A percentile compares a stretch with the other conserved stretches of the same genome.
Conservation (phyloP, 225 moss, liverwort and hornwort genomes). For the Takakia lepidozioides region DNA sequence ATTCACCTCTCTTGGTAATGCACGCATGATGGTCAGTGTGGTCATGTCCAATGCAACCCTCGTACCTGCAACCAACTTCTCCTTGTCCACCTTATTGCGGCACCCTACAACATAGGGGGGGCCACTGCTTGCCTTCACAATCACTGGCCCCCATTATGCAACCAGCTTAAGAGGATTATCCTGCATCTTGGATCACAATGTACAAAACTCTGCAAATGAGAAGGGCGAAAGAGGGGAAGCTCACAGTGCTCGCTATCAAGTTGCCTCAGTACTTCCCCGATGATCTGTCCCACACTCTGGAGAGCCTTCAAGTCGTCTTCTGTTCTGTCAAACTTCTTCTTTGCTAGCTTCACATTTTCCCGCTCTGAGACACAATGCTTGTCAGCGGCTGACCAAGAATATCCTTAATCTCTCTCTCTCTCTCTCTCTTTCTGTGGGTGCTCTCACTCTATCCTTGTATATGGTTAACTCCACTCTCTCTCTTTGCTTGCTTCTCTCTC, state of each 20-base stretch:
- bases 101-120: constrained; percentile 52
- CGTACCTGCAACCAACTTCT: constrained; percentile 48
- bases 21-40: constrained; percentile 52
- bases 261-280: constrained; percentile 93
- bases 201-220: too few species aligned
- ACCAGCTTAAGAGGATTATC: too few species aligned
- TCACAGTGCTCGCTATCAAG: constrained; percentile 92
- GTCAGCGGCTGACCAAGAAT: background rate
- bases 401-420: background rate
- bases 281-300: constrained; percentile 95
- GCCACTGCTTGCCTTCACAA: constrained; percentile 59
- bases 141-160: constrained; percentile 13
- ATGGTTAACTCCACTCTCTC: too few species aligned
- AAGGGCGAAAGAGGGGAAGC: constrained; percentile 9
- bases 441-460: too few species aligned
- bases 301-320: constrained; percentile 98
- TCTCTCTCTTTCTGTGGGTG: too few species aligned
- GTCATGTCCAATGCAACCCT: constrained; percentile 59
- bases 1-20: constrained; percentile 40
- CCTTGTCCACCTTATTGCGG: constrained; percentile 52
- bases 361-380: constrained; percentile 69
- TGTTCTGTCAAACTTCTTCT: constrained; percentile 94
- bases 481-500: too few species aligned
- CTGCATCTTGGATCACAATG: too few species aligned
- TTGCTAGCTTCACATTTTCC: constrained; percentile 69